phyloP scores from a whole-genome alignment of 495 filamentous ascomycete species.

The Aspergillus baeticus region DNA sequence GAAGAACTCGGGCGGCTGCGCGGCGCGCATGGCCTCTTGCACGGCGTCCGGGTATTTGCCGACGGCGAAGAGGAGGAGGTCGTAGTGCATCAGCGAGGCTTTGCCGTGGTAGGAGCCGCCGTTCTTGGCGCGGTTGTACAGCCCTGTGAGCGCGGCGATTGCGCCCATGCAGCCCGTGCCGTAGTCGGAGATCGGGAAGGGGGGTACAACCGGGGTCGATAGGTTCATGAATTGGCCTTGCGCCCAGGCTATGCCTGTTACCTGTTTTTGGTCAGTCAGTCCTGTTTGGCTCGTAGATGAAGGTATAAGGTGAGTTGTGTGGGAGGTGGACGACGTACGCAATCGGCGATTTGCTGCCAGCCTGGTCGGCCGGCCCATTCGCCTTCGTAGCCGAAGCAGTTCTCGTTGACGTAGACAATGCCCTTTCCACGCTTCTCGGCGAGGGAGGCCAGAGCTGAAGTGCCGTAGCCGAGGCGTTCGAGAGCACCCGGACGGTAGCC shows the following conservation, averaged over 20 bases:
- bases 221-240: conserved; percentile 73
- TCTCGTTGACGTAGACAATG: conserved; percentile 68
- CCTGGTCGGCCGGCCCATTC: conserved; percentile 51
- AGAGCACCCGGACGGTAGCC: conserved; percentile 68
- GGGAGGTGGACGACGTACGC: conserved; percentile 52
- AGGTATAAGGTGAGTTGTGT: conserved; percentile 27
- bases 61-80: conserved; percentile 63
- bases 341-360: conserved; percentile 57
- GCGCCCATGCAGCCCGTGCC: conserved; percentile 69
- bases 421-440: conserved; percentile 56
- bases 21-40: conserved; percentile 52
- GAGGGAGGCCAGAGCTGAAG: conserved; percentile 48
- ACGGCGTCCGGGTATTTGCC: conserved; percentile 58
- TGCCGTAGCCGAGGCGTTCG: conserved; percentile 62
- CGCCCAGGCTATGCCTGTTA: conserved; percentile 68
- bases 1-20: conserved; percentile 60
- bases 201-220: conserved; percentile 69
- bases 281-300: conserved; percentile 21
- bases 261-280: conserved; percentile 38
- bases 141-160: conserved; percentile 61
- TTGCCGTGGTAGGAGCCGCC: conserved; percentile 67
- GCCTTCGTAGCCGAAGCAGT: conserved; percentile 65
- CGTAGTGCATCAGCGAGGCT: conserved; percentile 66
- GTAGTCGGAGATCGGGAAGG: conserved; percentile 82
- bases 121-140: conserved; percentile 58